Conservation (phyloP, 2,329 filamentous ascomycete species). For the Colletotrichum salicis region DNA sequence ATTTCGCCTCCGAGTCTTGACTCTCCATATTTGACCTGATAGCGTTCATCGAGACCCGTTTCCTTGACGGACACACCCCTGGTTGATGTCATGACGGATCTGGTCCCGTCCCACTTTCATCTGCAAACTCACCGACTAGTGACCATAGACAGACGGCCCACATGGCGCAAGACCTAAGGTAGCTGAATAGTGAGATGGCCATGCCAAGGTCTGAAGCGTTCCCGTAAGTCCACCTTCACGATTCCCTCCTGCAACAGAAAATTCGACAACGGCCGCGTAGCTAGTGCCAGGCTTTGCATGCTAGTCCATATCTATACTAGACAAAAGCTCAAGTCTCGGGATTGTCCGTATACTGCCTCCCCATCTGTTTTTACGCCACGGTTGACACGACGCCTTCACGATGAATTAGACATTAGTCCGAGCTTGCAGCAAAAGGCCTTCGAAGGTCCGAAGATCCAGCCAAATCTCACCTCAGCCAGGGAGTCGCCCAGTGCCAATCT, state of each 20-base stretch:
- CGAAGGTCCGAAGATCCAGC: not conserved
- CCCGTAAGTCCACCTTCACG: not conserved
- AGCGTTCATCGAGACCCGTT: not conserved
- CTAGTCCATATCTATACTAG: conserved; percentile 4
- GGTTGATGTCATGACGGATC: not conserved
- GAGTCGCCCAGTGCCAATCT: not conserved
- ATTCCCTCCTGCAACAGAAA: not conserved
- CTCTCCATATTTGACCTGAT: not conserved
- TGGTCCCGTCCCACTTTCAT: not conserved
- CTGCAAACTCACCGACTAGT: not conserved
- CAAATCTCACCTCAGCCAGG: not conserved
- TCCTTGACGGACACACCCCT: not conserved
- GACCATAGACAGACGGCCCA: not conserved
- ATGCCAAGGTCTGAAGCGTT: conserved; percentile 6
- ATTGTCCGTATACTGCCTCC: not conserved
- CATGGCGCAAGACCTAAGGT: not conserved
- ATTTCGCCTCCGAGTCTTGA: not conserved
- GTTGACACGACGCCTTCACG: not conserved
- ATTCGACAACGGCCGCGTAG: not conserved
- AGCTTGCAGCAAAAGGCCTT: not conserved
- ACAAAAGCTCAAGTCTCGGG: conserved; percentile 6
- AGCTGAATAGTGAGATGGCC: conserved; percentile 10
- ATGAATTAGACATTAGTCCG: not conserved
- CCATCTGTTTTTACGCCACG: not conserved
- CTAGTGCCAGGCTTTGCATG: conserved; percentile 3